A percentile compares a stretch with the other conserved stretches of the same genome.
Evolutionary conservation across 208 protist genomes (phyloP).

Genomic region (Leishmania mexicana): DNA sequence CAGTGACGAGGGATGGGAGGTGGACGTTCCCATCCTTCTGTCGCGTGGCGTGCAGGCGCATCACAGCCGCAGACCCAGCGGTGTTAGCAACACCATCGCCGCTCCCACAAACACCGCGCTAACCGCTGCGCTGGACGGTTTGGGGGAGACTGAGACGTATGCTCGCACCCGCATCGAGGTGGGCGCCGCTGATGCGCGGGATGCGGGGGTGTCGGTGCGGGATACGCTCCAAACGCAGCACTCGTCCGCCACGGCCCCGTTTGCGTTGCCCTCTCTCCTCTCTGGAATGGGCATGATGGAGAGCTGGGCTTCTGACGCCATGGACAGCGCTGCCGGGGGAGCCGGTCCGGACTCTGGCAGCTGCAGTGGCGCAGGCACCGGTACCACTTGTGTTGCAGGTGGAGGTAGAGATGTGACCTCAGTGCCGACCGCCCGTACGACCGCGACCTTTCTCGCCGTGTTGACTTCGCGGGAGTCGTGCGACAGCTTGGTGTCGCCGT

Average conservation of each 20-base stretch:
- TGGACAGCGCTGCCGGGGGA: not conserved
- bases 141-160: conserved; percentile 17
- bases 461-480: not conserved
- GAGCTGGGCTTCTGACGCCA: not conserved
- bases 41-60: not conserved
- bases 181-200: conserved; percentile 12
- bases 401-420: not conserved
- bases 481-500: not conserved
- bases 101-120: not conserved
- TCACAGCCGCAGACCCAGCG: not conserved
- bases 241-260: not conserved
- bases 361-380: not conserved
- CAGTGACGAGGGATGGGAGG: not conserved
- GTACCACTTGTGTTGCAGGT: not conserved
- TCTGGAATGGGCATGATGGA: not conserved
- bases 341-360: not conserved
- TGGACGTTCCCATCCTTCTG: not conserved
- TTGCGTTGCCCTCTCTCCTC: not conserved
- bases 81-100: not conserved
- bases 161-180: conserved; percentile 17
- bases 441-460: not conserved
- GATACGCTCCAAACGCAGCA: not conserved
- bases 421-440: not conserved
- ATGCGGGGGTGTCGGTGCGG: conserved; percentile 17
- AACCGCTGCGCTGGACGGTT: not conserved